Evolutionary conservation across 2,329 filamentous ascomycete genomes (phyloP), one percentile per base, ranked within the genome.

Genomic region (Fusarium redolens): DNA sequence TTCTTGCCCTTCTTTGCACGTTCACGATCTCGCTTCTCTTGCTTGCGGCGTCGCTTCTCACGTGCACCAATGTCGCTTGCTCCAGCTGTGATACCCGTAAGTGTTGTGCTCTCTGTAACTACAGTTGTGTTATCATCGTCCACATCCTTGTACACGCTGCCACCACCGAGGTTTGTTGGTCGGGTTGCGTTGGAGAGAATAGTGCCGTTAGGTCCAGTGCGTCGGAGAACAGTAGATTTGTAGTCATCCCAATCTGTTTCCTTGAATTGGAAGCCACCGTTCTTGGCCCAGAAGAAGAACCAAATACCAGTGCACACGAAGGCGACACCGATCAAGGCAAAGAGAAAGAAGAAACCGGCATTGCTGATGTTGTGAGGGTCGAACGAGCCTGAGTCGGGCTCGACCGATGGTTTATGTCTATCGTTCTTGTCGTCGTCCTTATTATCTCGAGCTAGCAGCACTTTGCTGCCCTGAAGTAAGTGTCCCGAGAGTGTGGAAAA

Each of bases 241-340:
- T 99, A 99, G 79, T 99, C 96, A 10, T 98, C 96, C 96, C 96
- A 99, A 83, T 99, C 96, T 40, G 90, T 87, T 71, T 97, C 85
- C 51, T 89, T 88, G 87, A 95, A 98, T 72, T 93, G 86, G 85
- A 98, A 98, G 18, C 96, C 96, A 69, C 96, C 96, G 77, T 98
- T 97, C 84, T 93, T 96, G 64, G 96, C 96, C 93, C 94, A 97
- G 88, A 97, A 97, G 88, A 99, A 98, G 88, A 99, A 98, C 95
- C 96, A 99, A 79, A 98, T 94, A 30, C 88, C 89, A 0, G 86
- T 89, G 7, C 93, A 66, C 30, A 96, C 92, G 79, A 98, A 92
- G 37, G 85, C 90, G 1, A 91, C 91, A 38, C 93, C 94, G 58
- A 98, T 90, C 22, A 98, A 81, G 15, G 93, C 96, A 80, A 98